These are phyloP conservation scores for Sporodiniella umbellata DNA, from an alignment of 371 early-diverging fungal genomes.

Conservation along the genomic window DNA sequence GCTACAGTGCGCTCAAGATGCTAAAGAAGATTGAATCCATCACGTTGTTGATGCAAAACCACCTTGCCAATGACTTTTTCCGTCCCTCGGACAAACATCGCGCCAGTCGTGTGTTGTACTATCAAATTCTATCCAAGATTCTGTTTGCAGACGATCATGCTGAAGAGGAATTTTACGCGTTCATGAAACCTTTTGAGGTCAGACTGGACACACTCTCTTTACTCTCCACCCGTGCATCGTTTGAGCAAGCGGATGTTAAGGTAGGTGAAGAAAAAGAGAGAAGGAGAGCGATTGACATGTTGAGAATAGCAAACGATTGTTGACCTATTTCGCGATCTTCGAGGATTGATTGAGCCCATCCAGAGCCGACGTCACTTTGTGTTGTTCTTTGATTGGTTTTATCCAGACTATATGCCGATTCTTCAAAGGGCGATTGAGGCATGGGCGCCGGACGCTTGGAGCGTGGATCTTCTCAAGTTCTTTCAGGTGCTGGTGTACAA, in stretches of 20 bases:
- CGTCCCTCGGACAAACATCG: slow-evolving; percentile 31
- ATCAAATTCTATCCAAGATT: slow-evolving; percentile 73
- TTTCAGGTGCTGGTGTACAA: slow-evolving; percentile 75
- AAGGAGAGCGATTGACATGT: too few relatives aligned
- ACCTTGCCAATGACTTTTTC: slow-evolving; percentile 69
- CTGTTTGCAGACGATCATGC: slow-evolving; percentile 68
- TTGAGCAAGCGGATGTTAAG: slow-evolving; percentile 39
- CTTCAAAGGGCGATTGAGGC: slow-evolving; percentile 63
- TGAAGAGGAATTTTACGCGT: slow-evolving; percentile 61
- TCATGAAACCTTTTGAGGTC: slow-evolving; percentile 70
- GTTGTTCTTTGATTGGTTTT: slow-evolving; percentile 82
- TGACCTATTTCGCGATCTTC: slow-evolving; percentile 75
- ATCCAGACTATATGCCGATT: slow-evolving; percentile 58
- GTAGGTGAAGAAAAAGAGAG: too few relatives aligned
- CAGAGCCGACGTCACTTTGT: slow-evolving; percentile 53
- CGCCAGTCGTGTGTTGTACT: slow-evolving; percentile 68
- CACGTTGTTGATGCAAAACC: slow-evolving; percentile 67
- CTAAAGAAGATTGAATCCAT: slow-evolving; percentile 73
- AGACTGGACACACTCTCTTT: slow-evolving; percentile 45
- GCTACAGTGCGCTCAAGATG: slow-evolving; percentile 69
- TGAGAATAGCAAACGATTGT: slow-evolving; percentile 31
- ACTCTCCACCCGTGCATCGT: slow-evolving; percentile 34
- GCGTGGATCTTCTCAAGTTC: slow-evolving; percentile 69
- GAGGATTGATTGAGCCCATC: slow-evolving; percentile 70
- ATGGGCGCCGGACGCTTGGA: slow-evolving; percentile 51